Percentiles rank a stretch among this genome's conserved stretches.
phyloP scores from a whole-genome alignment of 768 basidiomycete genomes.

The Mycena albidolilacea region DNA sequence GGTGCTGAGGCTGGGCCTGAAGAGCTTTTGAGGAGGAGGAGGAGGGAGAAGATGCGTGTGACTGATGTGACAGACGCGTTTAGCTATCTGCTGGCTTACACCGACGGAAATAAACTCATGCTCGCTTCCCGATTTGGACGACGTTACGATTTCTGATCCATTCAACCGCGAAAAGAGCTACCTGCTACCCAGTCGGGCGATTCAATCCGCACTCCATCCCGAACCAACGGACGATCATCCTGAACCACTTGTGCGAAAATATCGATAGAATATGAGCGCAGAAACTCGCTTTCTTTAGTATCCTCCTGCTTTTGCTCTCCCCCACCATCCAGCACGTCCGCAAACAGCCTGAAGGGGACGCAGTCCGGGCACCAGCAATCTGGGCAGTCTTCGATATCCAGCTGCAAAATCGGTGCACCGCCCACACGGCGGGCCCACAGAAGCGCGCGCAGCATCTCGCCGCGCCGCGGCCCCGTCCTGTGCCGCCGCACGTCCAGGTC shows the following conservation, averaged over 20 bases:
- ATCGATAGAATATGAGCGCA: constrained; percentile 21
- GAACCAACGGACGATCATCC: not conserved
- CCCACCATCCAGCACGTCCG: constrained; percentile 26
- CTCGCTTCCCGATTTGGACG: not conserved
- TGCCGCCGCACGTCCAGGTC: not conserved
- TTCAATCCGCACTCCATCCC: too few species aligned
- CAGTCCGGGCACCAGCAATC: constrained; percentile 2
- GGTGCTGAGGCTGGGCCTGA: constrained; percentile 9
- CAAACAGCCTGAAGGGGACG: constrained; percentile 16
- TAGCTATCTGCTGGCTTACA: not conserved
- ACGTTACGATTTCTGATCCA: not conserved
- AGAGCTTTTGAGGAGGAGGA: constrained; percentile 25
- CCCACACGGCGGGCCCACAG: constrained; percentile 36
- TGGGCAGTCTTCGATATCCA: constrained; percentile 30
- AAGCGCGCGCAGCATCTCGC: constrained; percentile 27
- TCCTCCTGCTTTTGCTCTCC: constrained; percentile 12
- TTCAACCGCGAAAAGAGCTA: not conserved
- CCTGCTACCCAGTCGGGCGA: too few species aligned
- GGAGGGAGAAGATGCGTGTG: constrained; percentile 1
- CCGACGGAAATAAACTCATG: not conserved
- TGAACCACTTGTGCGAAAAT: constrained; percentile 17
- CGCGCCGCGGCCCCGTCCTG: not conserved
- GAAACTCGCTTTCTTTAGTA: not conserved
- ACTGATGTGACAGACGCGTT: constrained; percentile 26
- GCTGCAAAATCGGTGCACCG: constrained; percentile 29